phyloP scores from a whole-genome alignment of 2,329 filamentous ascomycete species.

The Phialophora chinensis region DNA sequence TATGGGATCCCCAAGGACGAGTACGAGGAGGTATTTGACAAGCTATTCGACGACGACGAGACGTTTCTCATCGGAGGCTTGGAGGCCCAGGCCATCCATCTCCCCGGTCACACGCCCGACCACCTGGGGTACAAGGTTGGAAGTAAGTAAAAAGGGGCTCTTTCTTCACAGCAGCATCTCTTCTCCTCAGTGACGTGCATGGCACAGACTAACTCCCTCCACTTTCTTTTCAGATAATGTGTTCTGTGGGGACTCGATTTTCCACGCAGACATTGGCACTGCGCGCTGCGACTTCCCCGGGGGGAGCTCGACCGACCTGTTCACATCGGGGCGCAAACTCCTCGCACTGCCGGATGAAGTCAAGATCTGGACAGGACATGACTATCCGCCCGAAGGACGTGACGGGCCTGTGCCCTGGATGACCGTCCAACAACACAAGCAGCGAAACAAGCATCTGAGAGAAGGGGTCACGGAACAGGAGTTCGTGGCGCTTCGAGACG shows the following conservation, averaged over 20 bases:
- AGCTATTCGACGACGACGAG: conserved; percentile 63
- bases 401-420: conserved; percentile 43
- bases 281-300: conserved; percentile 64
- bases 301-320: conserved; percentile 55
- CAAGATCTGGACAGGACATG: conserved; percentile 62
- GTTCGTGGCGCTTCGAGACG: conserved; percentile 44
- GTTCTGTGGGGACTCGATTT: conserved; percentile 62
- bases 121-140: conserved; percentile 67
- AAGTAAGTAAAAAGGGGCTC: conserved; percentile 44
- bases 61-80: conserved; percentile 59
- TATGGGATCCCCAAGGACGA: conserved; percentile 58
- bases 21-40: conserved; percentile 58
- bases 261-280: conserved; percentile 59
- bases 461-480: conserved; percentile 40
- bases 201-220: conserved; percentile 45
- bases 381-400: conserved; percentile 51
- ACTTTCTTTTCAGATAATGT: conserved; percentile 51
- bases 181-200: conserved; percentile 40
- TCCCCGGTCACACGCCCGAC: conserved; percentile 69
- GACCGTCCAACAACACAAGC: conserved; percentile 46
- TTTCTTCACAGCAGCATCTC: conserved; percentile 64
- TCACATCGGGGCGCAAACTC: conserved; percentile 52
- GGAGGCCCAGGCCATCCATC: conserved; percentile 58
- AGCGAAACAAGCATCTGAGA: conserved; percentile 46
- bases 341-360: conserved; percentile 52